Evolutionary conservation across 2,329 filamentous ascomycete species (phyloP).

Genomic region (Neurospora crassa): DNA sequence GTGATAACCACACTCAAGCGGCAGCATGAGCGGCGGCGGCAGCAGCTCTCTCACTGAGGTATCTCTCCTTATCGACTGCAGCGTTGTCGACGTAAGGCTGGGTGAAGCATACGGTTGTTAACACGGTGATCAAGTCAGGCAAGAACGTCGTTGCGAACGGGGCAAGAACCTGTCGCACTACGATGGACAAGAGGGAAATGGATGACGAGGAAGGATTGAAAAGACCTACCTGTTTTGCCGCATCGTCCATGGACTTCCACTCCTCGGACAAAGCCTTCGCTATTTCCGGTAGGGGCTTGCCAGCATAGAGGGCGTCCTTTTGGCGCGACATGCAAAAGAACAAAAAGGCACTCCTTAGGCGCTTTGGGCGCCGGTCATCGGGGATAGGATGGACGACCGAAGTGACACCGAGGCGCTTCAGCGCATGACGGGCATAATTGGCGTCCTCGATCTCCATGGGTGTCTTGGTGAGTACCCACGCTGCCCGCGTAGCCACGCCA

Average conservation of each 20-base stretch:
- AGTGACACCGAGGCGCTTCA: slow-evolving; percentile 26
- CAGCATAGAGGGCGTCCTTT: slow-evolving; percentile 19
- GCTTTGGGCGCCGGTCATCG: slow-evolving; percentile 40
- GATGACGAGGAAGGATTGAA: neutral
- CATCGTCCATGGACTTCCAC: slow-evolving; percentile 34
- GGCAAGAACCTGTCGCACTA: neutral
- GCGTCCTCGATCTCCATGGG: slow-evolving; percentile 32
- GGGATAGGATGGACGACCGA: slow-evolving; percentile 20
- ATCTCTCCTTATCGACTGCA: neutral
- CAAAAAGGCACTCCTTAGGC: slow-evolving; percentile 22
- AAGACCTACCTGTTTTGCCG: slow-evolving; percentile 32
- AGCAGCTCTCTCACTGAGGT: neutral
- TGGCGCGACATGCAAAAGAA: slow-evolving; percentile 31
- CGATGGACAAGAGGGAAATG: neutral
- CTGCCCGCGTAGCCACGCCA: slow-evolving; percentile 27
- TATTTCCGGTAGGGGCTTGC: slow-evolving; percentile 10
- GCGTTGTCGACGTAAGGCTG: slow-evolving; percentile 9
- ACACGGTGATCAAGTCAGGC: neutral
- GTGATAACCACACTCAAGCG: neutral
- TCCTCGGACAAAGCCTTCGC: slow-evolving; percentile 21
- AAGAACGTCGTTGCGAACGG: neutral
- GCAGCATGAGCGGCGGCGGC: neutral
- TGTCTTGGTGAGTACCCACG: slow-evolving; percentile 38
- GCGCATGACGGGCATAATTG: slow-evolving; percentile 34
- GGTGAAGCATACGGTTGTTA: neutral